Evolutionary conservation across 345 rosid genomes (phyloP).

Genomic region (Raphanus raphanistrum): DNA sequence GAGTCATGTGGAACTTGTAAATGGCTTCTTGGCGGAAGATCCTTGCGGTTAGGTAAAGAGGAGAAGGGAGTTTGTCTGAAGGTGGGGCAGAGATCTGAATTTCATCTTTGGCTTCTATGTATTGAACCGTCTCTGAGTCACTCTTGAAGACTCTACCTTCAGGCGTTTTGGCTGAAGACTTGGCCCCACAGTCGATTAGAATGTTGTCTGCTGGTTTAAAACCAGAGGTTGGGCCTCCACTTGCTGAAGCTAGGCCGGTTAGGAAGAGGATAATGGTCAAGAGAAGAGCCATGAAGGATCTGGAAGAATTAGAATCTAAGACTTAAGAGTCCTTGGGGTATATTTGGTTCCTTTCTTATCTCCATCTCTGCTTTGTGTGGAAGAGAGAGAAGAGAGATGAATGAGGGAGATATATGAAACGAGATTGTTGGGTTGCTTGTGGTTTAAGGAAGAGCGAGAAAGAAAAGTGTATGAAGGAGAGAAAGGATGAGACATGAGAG

Average conservation of each 20-base stretch:
- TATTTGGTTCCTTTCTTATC: conserved; percentile 38
- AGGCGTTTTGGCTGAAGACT: conserved; percentile 40
- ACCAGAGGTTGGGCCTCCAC: conserved; percentile 2
- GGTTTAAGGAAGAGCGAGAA: conserved; percentile 24
- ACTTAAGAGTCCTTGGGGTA: conserved; percentile 15
- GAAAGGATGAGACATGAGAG: neutral
- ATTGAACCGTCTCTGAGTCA: conserved; percentile 48
- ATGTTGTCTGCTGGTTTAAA: conserved; percentile 52
- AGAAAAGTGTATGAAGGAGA: conserved; percentile 11
- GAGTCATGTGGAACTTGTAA: conserved; percentile 46
- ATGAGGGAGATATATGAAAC: conserved; percentile 11
- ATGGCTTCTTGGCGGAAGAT: conserved; percentile 52
- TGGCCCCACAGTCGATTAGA: conserved; percentile 61
- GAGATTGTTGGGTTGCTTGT: conserved; percentile 34
- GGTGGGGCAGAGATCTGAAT: conserved; percentile 44
- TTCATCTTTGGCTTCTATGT: conserved; percentile 48
- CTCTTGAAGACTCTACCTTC: conserved; percentile 62
- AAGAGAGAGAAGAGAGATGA: conserved; percentile 32
- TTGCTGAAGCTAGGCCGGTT: conserved; percentile 12
- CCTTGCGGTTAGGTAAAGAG: conserved; percentile 51
- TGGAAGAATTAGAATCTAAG: conserved; percentile 29
- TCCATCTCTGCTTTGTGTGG: conserved; percentile 66
- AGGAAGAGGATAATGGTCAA: conserved; percentile 42
- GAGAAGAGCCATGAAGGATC: conserved; percentile 51
- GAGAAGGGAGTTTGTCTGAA: conserved; percentile 49